Conservation (phyloP, 2,329 filamentous ascomycete genomes). For the Aspergillus nomiae region DNA sequence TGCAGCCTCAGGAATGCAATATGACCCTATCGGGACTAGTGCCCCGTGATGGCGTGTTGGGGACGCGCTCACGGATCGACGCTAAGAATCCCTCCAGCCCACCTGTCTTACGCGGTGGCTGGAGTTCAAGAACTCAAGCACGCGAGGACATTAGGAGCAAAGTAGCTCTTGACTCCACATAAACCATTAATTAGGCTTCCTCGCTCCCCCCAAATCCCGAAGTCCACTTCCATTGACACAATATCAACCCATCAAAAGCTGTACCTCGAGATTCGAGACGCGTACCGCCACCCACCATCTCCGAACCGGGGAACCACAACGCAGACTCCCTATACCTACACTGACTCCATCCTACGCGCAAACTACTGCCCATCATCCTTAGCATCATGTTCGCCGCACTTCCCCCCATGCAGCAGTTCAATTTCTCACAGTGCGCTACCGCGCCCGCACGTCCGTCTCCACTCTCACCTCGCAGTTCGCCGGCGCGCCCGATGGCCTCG, state of each 20-base stretch:
- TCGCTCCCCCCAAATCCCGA: neutral
- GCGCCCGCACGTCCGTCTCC: conserved; percentile 28
- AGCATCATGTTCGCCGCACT: conserved; percentile 34
- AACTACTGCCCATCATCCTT: neutral
- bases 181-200: neutral
- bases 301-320: conserved; percentile 7
- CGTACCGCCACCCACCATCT: neutral
- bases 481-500: neutral
- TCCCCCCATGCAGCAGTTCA: conserved; percentile 15
- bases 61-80: conserved; percentile 11
- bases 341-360: neutral
- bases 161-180: neutral
- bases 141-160: neutral
- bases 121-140: neutral
- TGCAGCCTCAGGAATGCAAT: conserved; percentile 26
- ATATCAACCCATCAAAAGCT: neutral
- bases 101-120: conserved; percentile 1
- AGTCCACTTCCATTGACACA: neutral
- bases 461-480: conserved; percentile 20
- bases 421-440: conserved; percentile 24
- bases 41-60: conserved; percentile 14
- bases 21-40: conserved; percentile 19
- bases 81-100: conserved; percentile 9
- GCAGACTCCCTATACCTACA: neutral
- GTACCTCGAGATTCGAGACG: neutral